Evolutionary conservation across 2,329 filamentous ascomycete genomes (phyloP).

Genomic region (Penicillium nordicum): DNA sequence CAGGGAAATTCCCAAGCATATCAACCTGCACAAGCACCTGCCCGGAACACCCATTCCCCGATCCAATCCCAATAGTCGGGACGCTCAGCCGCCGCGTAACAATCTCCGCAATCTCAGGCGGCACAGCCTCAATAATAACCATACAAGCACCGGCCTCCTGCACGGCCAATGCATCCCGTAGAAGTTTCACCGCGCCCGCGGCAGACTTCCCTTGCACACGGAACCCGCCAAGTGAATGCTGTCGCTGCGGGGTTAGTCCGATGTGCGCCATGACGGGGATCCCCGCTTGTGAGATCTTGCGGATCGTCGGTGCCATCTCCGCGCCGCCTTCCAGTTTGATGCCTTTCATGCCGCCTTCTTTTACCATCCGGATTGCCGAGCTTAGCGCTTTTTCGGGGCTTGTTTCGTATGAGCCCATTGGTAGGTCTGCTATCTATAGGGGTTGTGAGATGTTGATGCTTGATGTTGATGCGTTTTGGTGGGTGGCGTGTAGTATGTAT

Average conservation of each 20-base stretch:
- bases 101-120: constrained; percentile 73
- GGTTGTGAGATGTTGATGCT: background rate
- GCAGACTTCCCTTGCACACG: constrained; percentile 88
- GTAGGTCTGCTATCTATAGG: constrained; percentile 75
- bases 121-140: constrained; percentile 84
- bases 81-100: constrained; percentile 76
- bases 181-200: constrained; percentile 65
- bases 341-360: constrained; percentile 80
- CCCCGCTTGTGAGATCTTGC: constrained; percentile 76
- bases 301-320: constrained; percentile 82
- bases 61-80: constrained; percentile 93
- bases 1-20: constrained; percentile 89
- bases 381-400: constrained; percentile 78
- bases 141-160: constrained; percentile 86
- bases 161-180: constrained; percentile 84
- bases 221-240: constrained; percentile 89
- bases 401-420: constrained; percentile 94
- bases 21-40: constrained; percentile 97
- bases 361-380: constrained; percentile 83
- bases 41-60: constrained; percentile 83
- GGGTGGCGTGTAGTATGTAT: background rate
- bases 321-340: constrained; percentile 89
- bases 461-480: background rate
- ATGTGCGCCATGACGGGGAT: constrained; percentile 93
- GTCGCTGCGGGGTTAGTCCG: constrained; percentile 89